These are phyloP conservation scores for Clarkia xantiana DNA, from an alignment of 345 rosid species.

Conservation along the genomic window DNA sequence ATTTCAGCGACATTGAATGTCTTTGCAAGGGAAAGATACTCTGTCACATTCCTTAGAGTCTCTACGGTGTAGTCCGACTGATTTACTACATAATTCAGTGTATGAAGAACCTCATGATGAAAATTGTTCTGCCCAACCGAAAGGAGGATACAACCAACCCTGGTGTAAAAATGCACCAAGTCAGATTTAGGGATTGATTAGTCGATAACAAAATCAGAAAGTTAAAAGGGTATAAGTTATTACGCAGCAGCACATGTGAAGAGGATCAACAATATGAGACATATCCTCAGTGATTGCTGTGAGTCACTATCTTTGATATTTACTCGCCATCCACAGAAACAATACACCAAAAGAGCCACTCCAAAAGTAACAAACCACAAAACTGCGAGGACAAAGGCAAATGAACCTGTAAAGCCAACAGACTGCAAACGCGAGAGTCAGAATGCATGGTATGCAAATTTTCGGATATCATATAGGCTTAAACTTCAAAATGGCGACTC, in stretches of 20 bases:
- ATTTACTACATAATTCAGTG: conserved; percentile 78
- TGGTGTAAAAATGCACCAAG: conserved; percentile 10
- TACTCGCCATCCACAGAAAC: conserved; percentile 59
- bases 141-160: conserved; percentile 84
- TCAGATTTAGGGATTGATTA: neutral
- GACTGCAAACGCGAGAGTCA: conserved; percentile 41
- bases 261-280: conserved; percentile 54
- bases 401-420: conserved; percentile 89
- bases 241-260: conserved; percentile 90
- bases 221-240: conserved; percentile 12
- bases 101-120: conserved; percentile 55
- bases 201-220: neutral
- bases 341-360: conserved; percentile 45
- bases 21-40: conserved; percentile 78
- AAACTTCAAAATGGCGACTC: too few relatives aligned
- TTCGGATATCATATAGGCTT: too few relatives aligned
- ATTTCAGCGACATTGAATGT: conserved; percentile 67
- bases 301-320: conserved; percentile 38
- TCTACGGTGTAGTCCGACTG: conserved; percentile 86
- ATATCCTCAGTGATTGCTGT: conserved; percentile 28
- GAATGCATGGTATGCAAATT: neutral
- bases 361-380: conserved; percentile 83
- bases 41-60: conserved; percentile 71
- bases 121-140: conserved; percentile 84
- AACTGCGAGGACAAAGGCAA: conserved; percentile 57